Conservation (phyloP, 176 grass and related monocot genomes). For the Poa annua region DNA sequence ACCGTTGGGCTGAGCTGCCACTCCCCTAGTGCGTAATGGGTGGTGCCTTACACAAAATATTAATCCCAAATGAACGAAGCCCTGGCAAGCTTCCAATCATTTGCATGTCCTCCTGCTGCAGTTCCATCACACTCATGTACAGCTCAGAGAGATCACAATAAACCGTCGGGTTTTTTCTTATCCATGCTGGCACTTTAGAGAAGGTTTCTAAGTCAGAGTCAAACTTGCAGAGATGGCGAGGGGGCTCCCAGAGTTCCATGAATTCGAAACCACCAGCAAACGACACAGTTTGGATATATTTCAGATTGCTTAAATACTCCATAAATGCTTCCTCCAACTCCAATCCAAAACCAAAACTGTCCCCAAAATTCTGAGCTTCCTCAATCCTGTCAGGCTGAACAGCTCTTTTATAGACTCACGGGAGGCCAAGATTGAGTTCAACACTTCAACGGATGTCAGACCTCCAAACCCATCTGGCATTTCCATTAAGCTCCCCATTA, state of each 20-base stretch:
- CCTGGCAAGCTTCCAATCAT: neutral
- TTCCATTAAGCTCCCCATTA: fast-evolving
- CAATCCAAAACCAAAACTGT: too few species aligned
- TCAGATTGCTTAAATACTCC: neutral
- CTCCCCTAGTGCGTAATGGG: too few species aligned
- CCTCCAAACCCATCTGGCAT: neutral
- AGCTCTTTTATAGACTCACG: neutral
- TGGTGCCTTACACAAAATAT: too few species aligned
- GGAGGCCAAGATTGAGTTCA: neutral
- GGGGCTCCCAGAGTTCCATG: neutral
- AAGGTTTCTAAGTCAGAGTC: fast-evolving
- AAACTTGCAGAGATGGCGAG: neutral
- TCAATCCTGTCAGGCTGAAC: neutral
- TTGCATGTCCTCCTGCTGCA: neutral
- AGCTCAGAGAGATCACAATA: neutral
- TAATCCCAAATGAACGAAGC: too few species aligned
- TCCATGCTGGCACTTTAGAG: neutral
- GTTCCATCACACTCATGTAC: neutral
- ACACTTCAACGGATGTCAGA: neutral
- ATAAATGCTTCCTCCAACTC: neutral
- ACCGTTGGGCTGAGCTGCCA: too few species aligned
- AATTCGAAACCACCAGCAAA: neutral
- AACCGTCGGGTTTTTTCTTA: neutral
- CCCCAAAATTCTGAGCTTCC: neutral
- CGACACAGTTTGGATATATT: neutral